Conservation (phyloP, 2,329 filamentous ascomycete genomes). For the Fusarium secorum region DNA sequence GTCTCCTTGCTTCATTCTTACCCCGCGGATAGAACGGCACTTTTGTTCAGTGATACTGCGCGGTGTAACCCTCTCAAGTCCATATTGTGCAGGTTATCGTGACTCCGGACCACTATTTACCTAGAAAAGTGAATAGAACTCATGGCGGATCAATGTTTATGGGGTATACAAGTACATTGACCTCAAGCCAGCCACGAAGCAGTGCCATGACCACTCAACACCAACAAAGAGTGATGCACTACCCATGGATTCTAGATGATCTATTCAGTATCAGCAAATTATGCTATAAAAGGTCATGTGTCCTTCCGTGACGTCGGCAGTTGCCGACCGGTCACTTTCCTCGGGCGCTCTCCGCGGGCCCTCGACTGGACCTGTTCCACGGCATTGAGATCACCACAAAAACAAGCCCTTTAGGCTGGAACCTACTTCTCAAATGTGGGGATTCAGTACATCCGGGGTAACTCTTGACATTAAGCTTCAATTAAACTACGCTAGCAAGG, state of each 20-base stretch:
- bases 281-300: neutral
- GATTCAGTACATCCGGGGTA: neutral
- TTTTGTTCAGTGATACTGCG: neutral
- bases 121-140: rapidly evolving
- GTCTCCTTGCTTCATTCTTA: neutral
- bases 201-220: neutral
- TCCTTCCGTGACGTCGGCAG: neutral
- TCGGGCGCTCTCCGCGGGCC: neutral
- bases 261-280: rapidly evolving
- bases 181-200: neutral
- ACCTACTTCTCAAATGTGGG: neutral
- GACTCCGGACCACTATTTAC: neutral
- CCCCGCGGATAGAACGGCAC: neutral
- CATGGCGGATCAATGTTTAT: neutral
- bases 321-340: neutral
- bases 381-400: neutral
- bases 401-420: neutral
- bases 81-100: neutral
- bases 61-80: neutral
- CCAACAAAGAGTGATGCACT: neutral
- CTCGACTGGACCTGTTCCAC: neutral
- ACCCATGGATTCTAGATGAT: rapidly evolving
- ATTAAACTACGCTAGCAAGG: neutral
- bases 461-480: neutral
- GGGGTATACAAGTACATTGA: neutral